These are phyloP conservation scores for Rhizopus microsporus DNA, from an alignment of 371 early-diverging fungal genomes.

Conservation along the genomic window DNA sequence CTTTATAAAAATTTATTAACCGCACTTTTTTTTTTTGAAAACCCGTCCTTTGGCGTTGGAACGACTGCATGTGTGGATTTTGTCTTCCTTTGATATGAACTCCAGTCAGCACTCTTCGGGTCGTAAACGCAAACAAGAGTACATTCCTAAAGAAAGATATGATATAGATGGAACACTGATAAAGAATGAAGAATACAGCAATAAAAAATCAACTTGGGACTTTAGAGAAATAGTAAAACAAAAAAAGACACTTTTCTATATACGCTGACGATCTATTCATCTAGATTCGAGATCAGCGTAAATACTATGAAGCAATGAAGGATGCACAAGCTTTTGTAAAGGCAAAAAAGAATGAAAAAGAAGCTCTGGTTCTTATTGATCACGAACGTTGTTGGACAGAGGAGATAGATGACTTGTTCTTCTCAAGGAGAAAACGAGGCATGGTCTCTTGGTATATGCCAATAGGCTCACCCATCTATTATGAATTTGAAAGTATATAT, in stretches of 20 bases:
- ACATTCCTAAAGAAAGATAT: conserved; percentile 43
- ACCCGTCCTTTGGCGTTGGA: not conserved
- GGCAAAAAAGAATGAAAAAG: conserved; percentile 8
- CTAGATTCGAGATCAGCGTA: conserved; percentile 33
- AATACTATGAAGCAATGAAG: conserved; percentile 30
- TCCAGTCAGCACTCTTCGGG: not conserved
- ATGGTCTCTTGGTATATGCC: conserved; percentile 44
- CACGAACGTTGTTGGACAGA: conserved; percentile 37
- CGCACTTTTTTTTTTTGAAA: not conserved
- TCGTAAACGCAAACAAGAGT: conserved; percentile 21
- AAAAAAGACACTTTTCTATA: not conserved
- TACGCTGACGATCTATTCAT: not conserved
- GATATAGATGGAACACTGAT: conserved; percentile 42
- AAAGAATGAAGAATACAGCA: conserved; percentile 31
- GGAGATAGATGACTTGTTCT: conserved; percentile 47
- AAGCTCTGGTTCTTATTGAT: not conserved
- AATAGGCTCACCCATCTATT: conserved; percentile 47
- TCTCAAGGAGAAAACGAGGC: conserved; percentile 39
- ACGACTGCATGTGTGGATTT: not conserved
- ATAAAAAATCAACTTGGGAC: conserved; percentile 38
- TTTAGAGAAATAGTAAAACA: conserved; percentile 40
- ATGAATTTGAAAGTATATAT: conserved; percentile 48
- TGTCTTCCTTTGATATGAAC: not conserved
- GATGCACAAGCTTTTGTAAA: conserved; percentile 43
- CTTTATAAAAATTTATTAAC: not conserved